A percentile compares a stretch with the other conserved stretches of the same genome.
These are phyloP conservation scores for Lentinula raphanica DNA, from an alignment of 768 basidiomycete species.

Conservation along the genomic window DNA sequence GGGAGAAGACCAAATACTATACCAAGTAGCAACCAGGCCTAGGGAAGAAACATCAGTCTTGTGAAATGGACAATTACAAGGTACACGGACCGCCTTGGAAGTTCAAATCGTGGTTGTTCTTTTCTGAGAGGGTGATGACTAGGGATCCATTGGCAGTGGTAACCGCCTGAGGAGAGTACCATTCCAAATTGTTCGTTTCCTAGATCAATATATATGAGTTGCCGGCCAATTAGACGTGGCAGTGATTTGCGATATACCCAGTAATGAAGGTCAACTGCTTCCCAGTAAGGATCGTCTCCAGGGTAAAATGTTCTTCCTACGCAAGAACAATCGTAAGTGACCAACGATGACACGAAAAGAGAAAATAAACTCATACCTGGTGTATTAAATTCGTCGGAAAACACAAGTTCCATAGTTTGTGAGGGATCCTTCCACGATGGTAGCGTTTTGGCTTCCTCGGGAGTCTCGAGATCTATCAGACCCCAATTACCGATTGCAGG, in stretches of 20 bases:
- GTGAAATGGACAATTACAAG: background rate
- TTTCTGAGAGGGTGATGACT: conserved; percentile 61
- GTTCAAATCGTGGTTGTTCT: conserved; percentile 57
- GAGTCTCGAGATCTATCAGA: conserved; percentile 77
- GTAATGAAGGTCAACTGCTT: conserved; percentile 73
- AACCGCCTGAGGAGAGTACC: conserved; percentile 79
- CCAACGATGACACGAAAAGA: conserved; percentile 15
- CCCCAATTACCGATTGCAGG: conserved; percentile 55
- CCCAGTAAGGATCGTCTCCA: conserved; percentile 56
- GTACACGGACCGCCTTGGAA: conserved; percentile 56
- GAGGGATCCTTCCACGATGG: conserved; percentile 7
- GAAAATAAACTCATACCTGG: conserved; percentile 75
- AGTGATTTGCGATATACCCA: conserved; percentile 45
- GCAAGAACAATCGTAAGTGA: too few species aligned
- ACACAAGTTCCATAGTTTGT: conserved; percentile 50
- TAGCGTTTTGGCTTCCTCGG: conserved; percentile 41
- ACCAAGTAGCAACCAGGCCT: conserved; percentile 11
- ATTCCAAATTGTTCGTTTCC: conserved; percentile 72
- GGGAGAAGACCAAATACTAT: conserved; percentile 21
- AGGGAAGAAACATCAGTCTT: background rate
- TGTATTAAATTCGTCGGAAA: conserved; percentile 78
- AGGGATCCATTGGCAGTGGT: conserved; percentile 68
- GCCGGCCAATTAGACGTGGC: background rate
- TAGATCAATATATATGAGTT: conserved; percentile 7
- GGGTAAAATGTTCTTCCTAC: background rate